Evolutionary conservation across 2,329 filamentous ascomycete species (phyloP).

Genomic region (Fusarium tupiense): DNA sequence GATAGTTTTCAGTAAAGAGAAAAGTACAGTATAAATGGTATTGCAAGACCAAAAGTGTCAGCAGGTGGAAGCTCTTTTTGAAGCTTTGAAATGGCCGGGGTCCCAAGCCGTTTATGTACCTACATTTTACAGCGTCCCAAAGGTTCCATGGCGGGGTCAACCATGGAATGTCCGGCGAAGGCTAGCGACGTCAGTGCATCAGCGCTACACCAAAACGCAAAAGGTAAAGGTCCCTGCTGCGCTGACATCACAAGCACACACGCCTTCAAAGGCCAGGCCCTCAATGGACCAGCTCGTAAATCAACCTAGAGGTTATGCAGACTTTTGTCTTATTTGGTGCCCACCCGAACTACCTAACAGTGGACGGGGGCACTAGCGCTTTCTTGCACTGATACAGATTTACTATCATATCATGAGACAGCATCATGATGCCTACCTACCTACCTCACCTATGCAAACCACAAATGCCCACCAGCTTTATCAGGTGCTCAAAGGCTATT

Average conservation of each 20-base stretch:
- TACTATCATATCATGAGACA: constrained; percentile 16
- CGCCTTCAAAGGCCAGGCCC: not conserved
- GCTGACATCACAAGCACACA: constrained; percentile 35
- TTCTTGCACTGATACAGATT: not conserved
- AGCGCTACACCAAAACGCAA: constrained; percentile 30
- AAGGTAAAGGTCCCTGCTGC: constrained; percentile 5
- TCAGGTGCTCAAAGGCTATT: not conserved
- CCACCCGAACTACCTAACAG: not conserved
- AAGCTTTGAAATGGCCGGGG: constrained; percentile 19
- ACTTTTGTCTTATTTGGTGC: not conserved
- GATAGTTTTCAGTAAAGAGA: not conserved
- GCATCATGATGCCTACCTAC: not conserved
- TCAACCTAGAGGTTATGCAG: not conserved
- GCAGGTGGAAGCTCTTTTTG: constrained; percentile 13
- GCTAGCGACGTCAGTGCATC: constrained; percentile 41
- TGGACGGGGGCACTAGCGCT: not conserved
- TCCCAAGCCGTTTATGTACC: constrained; percentile 24
- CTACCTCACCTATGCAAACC: not conserved
- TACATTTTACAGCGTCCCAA: not conserved
- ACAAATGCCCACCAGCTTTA: not conserved
- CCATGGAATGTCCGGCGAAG: constrained; percentile 22
- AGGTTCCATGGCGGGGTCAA: constrained; percentile 37
- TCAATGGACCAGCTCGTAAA: not conserved
- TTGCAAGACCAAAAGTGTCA: constrained; percentile 4
- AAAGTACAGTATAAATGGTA: not conserved